Conservation (phyloP, 1,284 basidiomycete genomes). For the Sporisorium scitamineum region DNA sequence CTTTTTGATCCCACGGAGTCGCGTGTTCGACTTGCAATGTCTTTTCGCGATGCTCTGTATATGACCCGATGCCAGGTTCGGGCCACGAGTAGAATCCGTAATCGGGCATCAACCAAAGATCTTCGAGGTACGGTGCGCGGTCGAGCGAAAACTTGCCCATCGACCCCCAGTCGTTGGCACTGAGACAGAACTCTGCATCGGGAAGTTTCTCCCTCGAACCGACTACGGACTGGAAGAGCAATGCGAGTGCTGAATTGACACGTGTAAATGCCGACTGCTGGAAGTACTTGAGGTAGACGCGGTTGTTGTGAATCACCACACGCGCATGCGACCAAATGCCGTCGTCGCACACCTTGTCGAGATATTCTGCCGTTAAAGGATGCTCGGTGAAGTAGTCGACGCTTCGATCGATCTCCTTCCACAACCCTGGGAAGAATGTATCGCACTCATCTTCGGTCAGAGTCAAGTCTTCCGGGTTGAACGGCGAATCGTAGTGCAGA, state of each 20-base stretch:
- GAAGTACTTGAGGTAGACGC: conserved; percentile 60
- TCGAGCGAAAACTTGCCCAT: conserved; percentile 64
- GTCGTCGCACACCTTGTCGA: conserved; percentile 62
- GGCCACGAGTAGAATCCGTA: conserved; percentile 66
- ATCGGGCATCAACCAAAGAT: conserved; percentile 68
- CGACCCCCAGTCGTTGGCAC: conserved; percentile 62
- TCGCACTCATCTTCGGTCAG: conserved; percentile 65
- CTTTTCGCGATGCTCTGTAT: conserved; percentile 55
- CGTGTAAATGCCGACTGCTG: conserved; percentile 57
- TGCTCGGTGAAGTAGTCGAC: conserved; percentile 53
- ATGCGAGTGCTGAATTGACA: conserved; percentile 53
- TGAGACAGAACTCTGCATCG: conserved; percentile 66
- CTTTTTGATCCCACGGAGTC: conserved; percentile 54
- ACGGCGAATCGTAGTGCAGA: conserved; percentile 55
- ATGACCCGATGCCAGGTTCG: conserved; percentile 63
- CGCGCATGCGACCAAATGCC: conserved; percentile 61
- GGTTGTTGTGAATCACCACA: conserved; percentile 64
- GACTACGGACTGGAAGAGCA: conserved; percentile 55
- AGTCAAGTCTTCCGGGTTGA: conserved; percentile 64
- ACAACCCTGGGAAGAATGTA: conserved; percentile 62
- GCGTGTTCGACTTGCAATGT: conserved; percentile 43
- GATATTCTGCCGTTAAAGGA: conserved; percentile 46
- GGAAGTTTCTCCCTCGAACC: conserved; percentile 59
- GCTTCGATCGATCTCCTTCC: conserved; percentile 60
- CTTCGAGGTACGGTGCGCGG: conserved; percentile 51